Evolutionary conservation across 2,329 filamentous ascomycete genomes (phyloP), one percentile per base, ranked within the genome.

Genomic region (Penicillium hordei): DNA sequence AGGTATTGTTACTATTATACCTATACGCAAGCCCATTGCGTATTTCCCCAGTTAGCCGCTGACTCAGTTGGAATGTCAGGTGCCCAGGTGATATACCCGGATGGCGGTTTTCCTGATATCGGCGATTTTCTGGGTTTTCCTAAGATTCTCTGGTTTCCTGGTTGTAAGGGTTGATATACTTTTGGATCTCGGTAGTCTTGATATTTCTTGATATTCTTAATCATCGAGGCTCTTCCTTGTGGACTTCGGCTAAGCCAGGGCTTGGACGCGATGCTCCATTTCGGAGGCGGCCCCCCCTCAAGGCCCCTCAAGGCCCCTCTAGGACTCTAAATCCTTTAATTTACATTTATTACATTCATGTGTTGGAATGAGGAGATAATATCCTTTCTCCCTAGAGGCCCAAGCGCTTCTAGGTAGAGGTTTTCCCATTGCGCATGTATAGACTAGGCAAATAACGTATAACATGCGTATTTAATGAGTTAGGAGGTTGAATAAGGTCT

Each of bases 161-260:
- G 13, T 15, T 46, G 5, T 48, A 48, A 33, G 15, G 27, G 36
- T 23, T 12, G 31, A n/a, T 25, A 25, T 25, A n/a, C 15, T 34
- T 6, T 25, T 48, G 4, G 13, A 34, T 12, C 5, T 23, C 7
- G 31, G 5, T 12, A 34, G 33, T 33, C 43, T 23, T 7, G 29
- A 21, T 46, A 27, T 49, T 49, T n/a, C 19, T n/a, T 5, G 9
- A 49, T 33, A 33, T 48, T 31, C 27, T 21, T 21, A 6, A 34
- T 19, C n/a, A 17, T 34, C 7, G 19, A 34, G 8, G 17, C n/a
- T n/a, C 25, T 21, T 19, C 10, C 33, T 33, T 44, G 38, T 52
- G 38, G 39, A 54, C 7, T 55, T 55, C 52, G 52, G 45, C 13
- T 55, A 55, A 51, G 45, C 52, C 52, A 55, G 52, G 52, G 52